phyloP scores from a whole-genome alignment of 352 stramenopile species.

The Globisporangium lucens region DNA sequence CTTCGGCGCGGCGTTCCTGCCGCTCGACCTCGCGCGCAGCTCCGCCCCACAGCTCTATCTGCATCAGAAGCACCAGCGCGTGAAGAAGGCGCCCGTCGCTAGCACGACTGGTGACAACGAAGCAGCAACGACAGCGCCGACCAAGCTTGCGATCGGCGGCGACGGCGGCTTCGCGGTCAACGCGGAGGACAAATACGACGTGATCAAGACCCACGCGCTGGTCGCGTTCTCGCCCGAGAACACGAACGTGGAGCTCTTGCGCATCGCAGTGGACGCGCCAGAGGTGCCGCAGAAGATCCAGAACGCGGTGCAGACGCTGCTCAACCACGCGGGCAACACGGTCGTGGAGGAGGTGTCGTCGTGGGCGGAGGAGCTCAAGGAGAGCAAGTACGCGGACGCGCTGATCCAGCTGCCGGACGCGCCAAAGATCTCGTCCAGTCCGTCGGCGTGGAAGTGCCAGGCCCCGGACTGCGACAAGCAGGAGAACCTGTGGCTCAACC shows the following conservation, averaged over 20 bases:
- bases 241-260: conserved; percentile 32
- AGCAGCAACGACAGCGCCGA: conserved; percentile 32
- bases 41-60: conserved; percentile 57
- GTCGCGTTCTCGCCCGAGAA: conserved; percentile 55
- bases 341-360: conserved; percentile 76
- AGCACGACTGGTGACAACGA: background rate
- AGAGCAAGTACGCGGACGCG: conserved; percentile 75
- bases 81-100: conserved; percentile 15
- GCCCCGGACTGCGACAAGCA: conserved; percentile 94
- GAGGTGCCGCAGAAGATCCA: conserved; percentile 46
- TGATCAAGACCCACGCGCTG: conserved; percentile 73
- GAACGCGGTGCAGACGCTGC: conserved; percentile 56
- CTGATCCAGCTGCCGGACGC: conserved; percentile 60
- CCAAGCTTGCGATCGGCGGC: conserved; percentile 95
- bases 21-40: conserved; percentile 44
- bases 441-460: conserved; percentile 76
- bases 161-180: conserved; percentile 91
- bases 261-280: conserved; percentile 31
- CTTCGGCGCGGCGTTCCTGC: conserved; percentile 77
- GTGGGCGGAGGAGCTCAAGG: conserved; percentile 81
- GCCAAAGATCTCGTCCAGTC: conserved; percentile 69
- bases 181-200: conserved; percentile 88
- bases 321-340: conserved; percentile 72
- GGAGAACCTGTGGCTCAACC: conserved; percentile 99
- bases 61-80: conserved; percentile 57